phyloP scores from a whole-genome alignment of 805 yeast genomes.

The Candida railenensis region DNA sequence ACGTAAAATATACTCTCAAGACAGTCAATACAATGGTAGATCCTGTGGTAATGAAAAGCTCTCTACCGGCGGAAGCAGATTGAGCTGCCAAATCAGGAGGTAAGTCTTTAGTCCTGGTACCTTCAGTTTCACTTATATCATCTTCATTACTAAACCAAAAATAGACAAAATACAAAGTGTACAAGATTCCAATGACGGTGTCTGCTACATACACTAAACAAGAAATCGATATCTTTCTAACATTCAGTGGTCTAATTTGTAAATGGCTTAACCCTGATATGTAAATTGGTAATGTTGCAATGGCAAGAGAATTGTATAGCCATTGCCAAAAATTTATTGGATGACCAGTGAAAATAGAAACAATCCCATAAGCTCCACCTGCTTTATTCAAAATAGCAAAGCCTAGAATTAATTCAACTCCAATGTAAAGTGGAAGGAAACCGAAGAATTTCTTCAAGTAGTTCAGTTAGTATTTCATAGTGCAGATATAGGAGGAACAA shows the following conservation, averaged over 20 bases:
- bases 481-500: neutral
- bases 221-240: constrained; percentile 61
- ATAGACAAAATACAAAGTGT: constrained; percentile 70
- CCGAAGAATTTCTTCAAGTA: constrained; percentile 59
- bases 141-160: constrained; percentile 69
- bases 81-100: constrained; percentile 37
- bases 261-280: constrained; percentile 51
- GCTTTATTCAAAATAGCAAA: constrained; percentile 82
- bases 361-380: constrained; percentile 82
- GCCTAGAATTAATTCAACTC: constrained; percentile 79
- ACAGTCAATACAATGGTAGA: constrained; percentile 48
- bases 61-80: constrained; percentile 59
- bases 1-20: constrained; percentile 58
- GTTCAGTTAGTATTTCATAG: constrained; percentile 1
- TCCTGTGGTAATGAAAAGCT: constrained; percentile 56
- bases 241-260: constrained; percentile 46
- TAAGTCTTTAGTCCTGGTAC: neutral
- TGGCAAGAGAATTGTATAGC: constrained; percentile 68
- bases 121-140: constrained; percentile 11
- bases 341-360: constrained; percentile 87
- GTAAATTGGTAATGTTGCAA: constrained; percentile 63
- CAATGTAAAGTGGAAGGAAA: constrained; percentile 74
- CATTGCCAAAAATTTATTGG: constrained; percentile 81
- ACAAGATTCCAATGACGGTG: constrained; percentile 62
- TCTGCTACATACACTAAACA: constrained; percentile 65